These are phyloP conservation scores for Pholiota molesta DNA, from an alignment of 768 basidiomycete species.

Conservation along the genomic window DNA sequence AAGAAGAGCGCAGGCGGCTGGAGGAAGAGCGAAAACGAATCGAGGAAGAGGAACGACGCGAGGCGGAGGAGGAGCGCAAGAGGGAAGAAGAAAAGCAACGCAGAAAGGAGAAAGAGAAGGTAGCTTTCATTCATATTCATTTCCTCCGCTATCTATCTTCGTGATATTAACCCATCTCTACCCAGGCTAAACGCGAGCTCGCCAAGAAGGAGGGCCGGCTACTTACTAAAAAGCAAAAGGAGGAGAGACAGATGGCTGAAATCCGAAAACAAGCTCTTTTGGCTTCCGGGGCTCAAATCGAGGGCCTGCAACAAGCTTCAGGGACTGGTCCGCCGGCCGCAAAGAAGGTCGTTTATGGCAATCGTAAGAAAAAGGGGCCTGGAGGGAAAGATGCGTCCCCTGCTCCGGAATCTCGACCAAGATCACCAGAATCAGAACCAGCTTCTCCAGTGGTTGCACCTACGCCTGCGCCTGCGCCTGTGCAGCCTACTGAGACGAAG, in stretches of 20 bases:
- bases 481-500: constrained; percentile 30
- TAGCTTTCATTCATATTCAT: constrained; percentile 25
- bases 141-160: constrained; percentile 10
- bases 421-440: constrained; percentile 45
- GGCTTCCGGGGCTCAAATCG: constrained; percentile 87
- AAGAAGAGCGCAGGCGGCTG: constrained; percentile 69
- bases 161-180: constrained; percentile 13
- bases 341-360: constrained; percentile 84
- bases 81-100: constrained; percentile 85
- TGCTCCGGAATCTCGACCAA: constrained; percentile 55
- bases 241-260: constrained; percentile 89
- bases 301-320: constrained; percentile 74
- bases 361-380: constrained; percentile 77
- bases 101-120: constrained; percentile 90
- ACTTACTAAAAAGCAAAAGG: constrained; percentile 97
- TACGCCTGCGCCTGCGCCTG: constrained; percentile 23
- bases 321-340: constrained; percentile 41
- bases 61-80: constrained; percentile 74
- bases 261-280: constrained; percentile 89
- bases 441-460: constrained; percentile 26
- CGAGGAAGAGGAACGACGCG: constrained; percentile 85
- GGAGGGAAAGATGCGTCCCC: constrained; percentile 55
- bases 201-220: constrained; percentile 93
- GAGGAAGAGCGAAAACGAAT: constrained; percentile 82
- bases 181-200: constrained; percentile 85